Evolutionary conservation across 2,329 filamentous ascomycete genomes (phyloP).

Genomic region (Chrysoporthe puriensis): DNA sequence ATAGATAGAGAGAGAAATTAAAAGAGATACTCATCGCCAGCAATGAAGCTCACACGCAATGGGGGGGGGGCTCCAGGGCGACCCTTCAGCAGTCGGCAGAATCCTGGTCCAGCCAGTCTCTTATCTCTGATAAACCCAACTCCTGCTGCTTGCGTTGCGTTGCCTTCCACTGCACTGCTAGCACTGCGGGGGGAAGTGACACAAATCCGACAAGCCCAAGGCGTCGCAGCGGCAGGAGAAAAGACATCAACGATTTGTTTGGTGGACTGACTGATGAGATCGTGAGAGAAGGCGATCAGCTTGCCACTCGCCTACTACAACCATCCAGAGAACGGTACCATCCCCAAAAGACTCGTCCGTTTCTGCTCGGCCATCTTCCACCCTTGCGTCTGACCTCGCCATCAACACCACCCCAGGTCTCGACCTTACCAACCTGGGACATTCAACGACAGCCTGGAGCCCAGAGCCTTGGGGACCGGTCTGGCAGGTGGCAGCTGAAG

Average conservation of each 20-base stretch:
- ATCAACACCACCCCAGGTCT: constrained; percentile 8
- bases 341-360: not conserved
- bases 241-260: not conserved
- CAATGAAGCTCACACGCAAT: not conserved
- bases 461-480: not conserved
- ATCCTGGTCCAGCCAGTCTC: not conserved
- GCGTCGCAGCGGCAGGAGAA: not conserved
- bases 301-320: not conserved
- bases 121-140: constrained; percentile 9
- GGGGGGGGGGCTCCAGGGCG: not conserved
- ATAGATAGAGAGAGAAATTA: not conserved
- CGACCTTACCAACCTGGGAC: constrained; percentile 10
- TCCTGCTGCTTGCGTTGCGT: not conserved
- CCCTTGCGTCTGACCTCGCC: constrained; percentile 15
- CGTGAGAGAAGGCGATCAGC: not conserved
- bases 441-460: constrained; percentile 2
- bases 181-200: constrained; percentile 2
- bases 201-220: constrained; percentile 8
- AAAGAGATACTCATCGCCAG: not conserved
- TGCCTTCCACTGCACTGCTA: not conserved
- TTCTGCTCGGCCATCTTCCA: constrained; percentile 6
- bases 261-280: constrained; percentile 2
- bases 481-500: not conserved
- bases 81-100: not conserved
- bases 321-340: not conserved